Evolutionary conservation across 768 basidiomycete species (phyloP).

Genomic region (Kondoa malvinella): DNA sequence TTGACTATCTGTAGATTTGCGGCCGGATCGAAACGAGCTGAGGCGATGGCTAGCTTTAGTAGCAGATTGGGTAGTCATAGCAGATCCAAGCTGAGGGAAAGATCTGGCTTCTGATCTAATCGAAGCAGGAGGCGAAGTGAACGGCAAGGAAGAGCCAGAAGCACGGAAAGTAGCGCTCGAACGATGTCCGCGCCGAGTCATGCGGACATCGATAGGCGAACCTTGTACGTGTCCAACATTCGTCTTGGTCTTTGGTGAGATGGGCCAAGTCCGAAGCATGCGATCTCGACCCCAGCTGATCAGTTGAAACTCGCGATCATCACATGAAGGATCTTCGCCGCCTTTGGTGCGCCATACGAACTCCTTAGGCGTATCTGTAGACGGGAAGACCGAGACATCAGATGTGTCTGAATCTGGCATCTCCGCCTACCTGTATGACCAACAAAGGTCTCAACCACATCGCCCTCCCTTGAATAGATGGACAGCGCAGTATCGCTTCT

Average conservation of each 20-base stretch:
- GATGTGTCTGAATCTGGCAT: constrained; percentile 28
- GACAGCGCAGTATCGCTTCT: constrained; percentile 66
- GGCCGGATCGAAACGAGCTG: background rate
- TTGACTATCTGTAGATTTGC: background rate
- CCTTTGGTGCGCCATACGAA: constrained; percentile 75
- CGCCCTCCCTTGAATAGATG: constrained; percentile 41
- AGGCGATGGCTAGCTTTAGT: too few species aligned
- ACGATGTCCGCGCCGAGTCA: constrained; percentile 30
- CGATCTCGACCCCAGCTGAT: constrained; percentile 80
- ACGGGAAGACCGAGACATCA: background rate
- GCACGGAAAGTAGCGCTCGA: background rate
- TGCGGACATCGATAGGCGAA: constrained; percentile 30
- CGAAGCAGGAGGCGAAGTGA: constrained; percentile 1
- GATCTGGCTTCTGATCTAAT: background rate
- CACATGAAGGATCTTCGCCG: constrained; percentile 39
- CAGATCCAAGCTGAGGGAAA: background rate
- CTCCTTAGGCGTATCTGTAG: constrained; percentile 76
- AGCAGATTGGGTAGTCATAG: constrained; percentile 5
- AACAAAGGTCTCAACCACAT: constrained; percentile 51
- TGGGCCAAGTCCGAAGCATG: constrained; percentile 77
- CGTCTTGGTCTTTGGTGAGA: constrained; percentile 48
- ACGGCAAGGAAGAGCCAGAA: constrained; percentile 29
- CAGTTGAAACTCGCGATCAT: constrained; percentile 44
- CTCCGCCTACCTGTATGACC: constrained; percentile 40
- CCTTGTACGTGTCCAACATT: constrained; percentile 33